Conservation (phyloP, 257 asterid species). For the Solanum appendiculatum region DNA sequence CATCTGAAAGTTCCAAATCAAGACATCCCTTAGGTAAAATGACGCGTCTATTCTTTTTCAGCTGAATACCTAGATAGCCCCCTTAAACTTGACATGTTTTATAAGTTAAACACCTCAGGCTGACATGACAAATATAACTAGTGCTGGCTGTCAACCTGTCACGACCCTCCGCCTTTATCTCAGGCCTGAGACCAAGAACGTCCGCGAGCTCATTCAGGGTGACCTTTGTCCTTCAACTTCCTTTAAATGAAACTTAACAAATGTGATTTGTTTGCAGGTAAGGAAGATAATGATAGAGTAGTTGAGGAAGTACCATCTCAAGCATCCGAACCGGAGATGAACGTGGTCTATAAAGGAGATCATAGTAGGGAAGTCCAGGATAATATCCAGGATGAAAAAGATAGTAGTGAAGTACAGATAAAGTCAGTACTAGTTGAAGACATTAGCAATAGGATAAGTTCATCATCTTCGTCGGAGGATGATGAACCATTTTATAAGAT, state of each 20-base stretch:
- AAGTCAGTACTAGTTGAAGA: conserved; percentile 14
- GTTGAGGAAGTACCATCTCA: conserved; percentile 27
- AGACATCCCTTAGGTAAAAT: conserved; percentile 30
- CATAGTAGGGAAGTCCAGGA: conserved; percentile 13
- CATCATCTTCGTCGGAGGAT: conserved; percentile 49
- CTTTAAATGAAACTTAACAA: background rate
- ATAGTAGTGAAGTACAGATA: conserved; percentile 8
- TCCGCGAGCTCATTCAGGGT: background rate
- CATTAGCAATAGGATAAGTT: conserved; percentile 10
- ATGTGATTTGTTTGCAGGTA: conserved; percentile 15
- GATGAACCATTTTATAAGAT: conserved; percentile 35
- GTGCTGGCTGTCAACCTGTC: background rate
- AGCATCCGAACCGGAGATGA: conserved; percentile 13
- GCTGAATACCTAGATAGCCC: background rate
- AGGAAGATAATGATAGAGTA: conserved; percentile 11
- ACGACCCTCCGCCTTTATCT: background rate
- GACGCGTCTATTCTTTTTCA: background rate
- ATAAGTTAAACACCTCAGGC: background rate
- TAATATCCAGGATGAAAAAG: background rate
- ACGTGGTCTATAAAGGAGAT: conserved; percentile 15
- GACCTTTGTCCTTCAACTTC: background rate
- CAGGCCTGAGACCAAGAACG: background rate
- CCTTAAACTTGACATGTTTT: background rate
- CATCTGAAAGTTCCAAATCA: conserved; percentile 7
- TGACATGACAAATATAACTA: background rate